These are phyloP conservation scores for Leptomonas seymouri DNA, from an alignment of 208 protist genomes.

Conservation along the genomic window DNA sequence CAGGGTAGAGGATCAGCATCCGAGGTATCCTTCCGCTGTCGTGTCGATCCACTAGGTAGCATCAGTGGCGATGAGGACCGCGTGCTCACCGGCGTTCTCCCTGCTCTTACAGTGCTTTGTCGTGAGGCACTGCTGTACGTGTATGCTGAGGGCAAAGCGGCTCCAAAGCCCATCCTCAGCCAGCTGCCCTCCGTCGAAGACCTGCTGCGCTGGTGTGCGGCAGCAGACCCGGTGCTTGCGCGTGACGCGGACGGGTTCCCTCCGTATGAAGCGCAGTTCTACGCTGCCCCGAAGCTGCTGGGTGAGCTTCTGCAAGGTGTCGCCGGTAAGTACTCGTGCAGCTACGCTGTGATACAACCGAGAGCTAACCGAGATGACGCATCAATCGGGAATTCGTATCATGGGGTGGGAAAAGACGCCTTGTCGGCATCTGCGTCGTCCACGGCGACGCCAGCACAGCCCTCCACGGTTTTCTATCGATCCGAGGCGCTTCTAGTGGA, in stretches of 20 bases:
- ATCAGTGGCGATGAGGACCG: neutral
- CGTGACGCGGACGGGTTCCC: constrained; percentile 42
- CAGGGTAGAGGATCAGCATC: neutral
- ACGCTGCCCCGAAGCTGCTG: constrained; percentile 56
- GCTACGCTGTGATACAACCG: constrained; percentile 25
- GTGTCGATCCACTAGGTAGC: constrained; percentile 15
- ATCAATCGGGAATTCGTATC: neutral
- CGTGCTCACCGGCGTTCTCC: constrained; percentile 10
- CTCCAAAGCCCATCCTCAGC: neutral
- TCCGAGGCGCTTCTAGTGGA: constrained; percentile 14
- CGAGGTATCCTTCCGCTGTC: constrained; percentile 10
- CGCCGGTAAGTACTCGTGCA: constrained; percentile 54
- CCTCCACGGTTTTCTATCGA: constrained; percentile 28
- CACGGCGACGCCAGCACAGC: neutral
- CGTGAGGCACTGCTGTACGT: constrained; percentile 24
- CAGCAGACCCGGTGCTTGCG: constrained; percentile 26
- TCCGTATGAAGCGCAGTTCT: constrained; percentile 50
- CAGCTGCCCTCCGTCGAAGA: constrained; percentile 9
- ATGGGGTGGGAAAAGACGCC: too few relatives aligned
- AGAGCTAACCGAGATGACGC: neutral
- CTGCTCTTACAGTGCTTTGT: constrained; percentile 22
- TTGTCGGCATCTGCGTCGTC: neutral
- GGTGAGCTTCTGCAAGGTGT: constrained; percentile 66
- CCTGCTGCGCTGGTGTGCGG: constrained; percentile 28
- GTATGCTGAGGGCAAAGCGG: neutral